Conservation (phyloP, 2,329 filamentous ascomycete genomes). For the Calonectria pseudoturangicola region DNA sequence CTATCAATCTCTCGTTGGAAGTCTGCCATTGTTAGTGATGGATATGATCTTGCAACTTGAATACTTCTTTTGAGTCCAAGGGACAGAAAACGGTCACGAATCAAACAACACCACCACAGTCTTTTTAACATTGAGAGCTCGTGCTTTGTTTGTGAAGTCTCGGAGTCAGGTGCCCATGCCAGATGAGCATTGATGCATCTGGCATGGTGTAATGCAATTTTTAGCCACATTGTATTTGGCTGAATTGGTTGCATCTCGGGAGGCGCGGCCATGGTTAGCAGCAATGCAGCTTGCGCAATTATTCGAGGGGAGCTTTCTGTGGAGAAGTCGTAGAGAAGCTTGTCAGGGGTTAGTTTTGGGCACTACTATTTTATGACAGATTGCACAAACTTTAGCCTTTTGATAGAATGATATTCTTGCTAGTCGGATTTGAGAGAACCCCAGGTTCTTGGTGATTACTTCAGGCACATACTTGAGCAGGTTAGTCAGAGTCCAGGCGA, state of each 20-base stretch:
- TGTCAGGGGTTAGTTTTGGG: background rate
- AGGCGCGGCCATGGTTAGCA: constrained; percentile 12
- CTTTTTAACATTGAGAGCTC: constrained; percentile 3
- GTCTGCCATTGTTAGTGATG: background rate
- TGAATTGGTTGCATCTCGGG: constrained; percentile 6
- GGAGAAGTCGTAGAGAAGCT: constrained; percentile 19
- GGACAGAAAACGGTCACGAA: constrained; percentile 14
- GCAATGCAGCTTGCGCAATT: constrained; percentile 9
- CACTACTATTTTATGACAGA: too few relatives aligned
- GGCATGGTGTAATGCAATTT: constrained; percentile 22
- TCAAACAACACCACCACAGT: constrained; percentile 29
- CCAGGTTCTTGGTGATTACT: background rate
- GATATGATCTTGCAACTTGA: background rate
- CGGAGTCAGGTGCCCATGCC: background rate
- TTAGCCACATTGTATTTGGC: constrained; percentile 25
- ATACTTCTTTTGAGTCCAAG: constrained; percentile 10
- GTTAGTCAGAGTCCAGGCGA: background rate
- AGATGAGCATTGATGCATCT: constrained; percentile 5
- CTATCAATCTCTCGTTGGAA: background rate
- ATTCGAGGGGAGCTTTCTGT: background rate
- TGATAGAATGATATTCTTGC: constrained; percentile 19
- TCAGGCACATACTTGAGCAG: background rate
- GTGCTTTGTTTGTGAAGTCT: background rate
- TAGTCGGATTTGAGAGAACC: background rate
- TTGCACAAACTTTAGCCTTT: constrained; percentile 9